phyloP scores from a whole-genome alignment of 495 filamentous ascomycete genomes.

The Trichoderma parareesei region DNA sequence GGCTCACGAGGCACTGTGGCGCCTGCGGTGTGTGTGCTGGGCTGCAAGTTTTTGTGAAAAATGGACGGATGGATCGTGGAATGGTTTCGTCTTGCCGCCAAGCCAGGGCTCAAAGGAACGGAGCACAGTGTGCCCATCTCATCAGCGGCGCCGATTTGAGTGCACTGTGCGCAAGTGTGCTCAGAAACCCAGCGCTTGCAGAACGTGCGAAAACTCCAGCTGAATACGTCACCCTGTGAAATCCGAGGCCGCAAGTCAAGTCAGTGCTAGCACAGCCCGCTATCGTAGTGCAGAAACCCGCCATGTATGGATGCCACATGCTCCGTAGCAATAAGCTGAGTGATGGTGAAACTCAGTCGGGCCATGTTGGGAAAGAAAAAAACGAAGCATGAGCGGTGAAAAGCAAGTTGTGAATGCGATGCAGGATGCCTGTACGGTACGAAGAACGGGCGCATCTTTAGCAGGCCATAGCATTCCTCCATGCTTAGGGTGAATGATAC shows the following conservation, averaged over 20 bases:
- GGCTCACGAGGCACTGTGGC: too few species aligned
- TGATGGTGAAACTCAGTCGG: conserved; percentile 1
- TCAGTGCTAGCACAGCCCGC: too few species aligned
- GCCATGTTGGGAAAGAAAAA: background rate
- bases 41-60: background rate
- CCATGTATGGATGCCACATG: too few species aligned
- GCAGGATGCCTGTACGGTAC: too few species aligned
- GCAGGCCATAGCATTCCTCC: too few species aligned
- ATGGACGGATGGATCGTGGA: too few species aligned
- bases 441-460: too few species aligned
- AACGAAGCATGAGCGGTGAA: background rate
- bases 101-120: too few species aligned
- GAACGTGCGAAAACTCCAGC: background rate
- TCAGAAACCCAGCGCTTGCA: background rate
- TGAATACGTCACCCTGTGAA: background rate
- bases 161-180: background rate
- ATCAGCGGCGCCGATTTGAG: background rate
- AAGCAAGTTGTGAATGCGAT: background rate
- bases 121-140: too few species aligned
- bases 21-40: background rate
- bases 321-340: background rate
- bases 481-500: too few species aligned
- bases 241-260: background rate
- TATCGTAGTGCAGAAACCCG: too few species aligned
- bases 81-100: too few species aligned